phyloP scores from a whole-genome alignment of 2,329 filamentous ascomycete genomes.

The Phoma sp. region DNA sequence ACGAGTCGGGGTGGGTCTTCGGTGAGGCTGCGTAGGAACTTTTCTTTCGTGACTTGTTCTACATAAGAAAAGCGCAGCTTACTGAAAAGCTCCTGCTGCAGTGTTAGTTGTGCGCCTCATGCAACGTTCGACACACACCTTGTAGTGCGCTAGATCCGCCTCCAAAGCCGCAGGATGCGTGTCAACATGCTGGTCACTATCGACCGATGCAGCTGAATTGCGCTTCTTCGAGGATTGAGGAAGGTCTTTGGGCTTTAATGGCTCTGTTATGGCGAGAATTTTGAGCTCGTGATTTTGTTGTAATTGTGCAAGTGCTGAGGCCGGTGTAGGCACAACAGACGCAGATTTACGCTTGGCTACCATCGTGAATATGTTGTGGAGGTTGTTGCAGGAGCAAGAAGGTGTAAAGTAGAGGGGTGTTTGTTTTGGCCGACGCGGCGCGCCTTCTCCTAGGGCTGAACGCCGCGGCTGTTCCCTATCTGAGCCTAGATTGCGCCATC shows the following conservation, averaged over 20 bases:
- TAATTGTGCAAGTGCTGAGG: constrained; percentile 59
- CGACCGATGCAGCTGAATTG: constrained; percentile 71
- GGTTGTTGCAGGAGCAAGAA: neutral
- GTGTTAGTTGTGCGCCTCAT: constrained; percentile 10
- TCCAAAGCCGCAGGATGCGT: constrained; percentile 73
- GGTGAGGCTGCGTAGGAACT: constrained; percentile 91
- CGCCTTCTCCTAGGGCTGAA: constrained; percentile 26
- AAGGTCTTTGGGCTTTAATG: constrained; percentile 65
- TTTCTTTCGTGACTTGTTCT: constrained; percentile 98
- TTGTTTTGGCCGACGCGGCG: constrained; percentile 39
- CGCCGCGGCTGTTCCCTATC: constrained; percentile 30
- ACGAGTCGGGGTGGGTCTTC: constrained; percentile 89
- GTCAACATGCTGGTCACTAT: constrained; percentile 70
- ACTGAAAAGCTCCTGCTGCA: constrained; percentile 81
- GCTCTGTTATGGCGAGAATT: constrained; percentile 79
- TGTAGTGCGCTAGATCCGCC: constrained; percentile 88
- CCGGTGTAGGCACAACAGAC: constrained; percentile 29
- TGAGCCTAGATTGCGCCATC: constrained; percentile 16
- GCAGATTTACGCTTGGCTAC: constrained; percentile 33
- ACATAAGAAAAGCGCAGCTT: constrained; percentile 97
- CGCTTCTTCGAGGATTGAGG: constrained; percentile 51
- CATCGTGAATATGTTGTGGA: constrained; percentile 27
- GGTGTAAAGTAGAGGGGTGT: constrained; percentile 25
- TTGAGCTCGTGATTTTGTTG: constrained; percentile 69
- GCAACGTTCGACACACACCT: constrained; percentile 52